These are phyloP conservation scores for Coemansia umbellata DNA, from an alignment of 192 early-diverging fungal genomes.

Conservation along the genomic window DNA sequence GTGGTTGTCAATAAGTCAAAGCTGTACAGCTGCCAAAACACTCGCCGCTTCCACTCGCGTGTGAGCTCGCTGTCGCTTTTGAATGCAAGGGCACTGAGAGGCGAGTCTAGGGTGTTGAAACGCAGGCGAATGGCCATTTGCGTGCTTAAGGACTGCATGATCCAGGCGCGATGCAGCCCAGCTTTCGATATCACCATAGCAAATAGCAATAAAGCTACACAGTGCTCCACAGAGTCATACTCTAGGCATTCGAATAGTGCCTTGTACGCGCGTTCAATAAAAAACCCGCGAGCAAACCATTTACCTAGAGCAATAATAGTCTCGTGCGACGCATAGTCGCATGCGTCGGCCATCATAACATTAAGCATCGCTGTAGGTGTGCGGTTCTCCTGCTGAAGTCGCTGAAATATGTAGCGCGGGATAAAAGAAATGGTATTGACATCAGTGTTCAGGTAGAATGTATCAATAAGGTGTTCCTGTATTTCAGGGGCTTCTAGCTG, in stretches of 20 bases:
- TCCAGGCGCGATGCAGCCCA: conserved; percentile 46
- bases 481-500: conserved; percentile 9
- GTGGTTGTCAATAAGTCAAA: conserved; percentile 35
- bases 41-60: conserved; percentile 48
- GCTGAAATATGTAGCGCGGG: conserved; percentile 31
- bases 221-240: conserved; percentile 48
- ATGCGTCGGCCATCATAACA: conserved; percentile 46
- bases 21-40: conserved; percentile 50
- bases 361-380: conserved; percentile 29
- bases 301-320: conserved; percentile 10
- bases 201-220: conserved; percentile 41
- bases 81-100: conserved; percentile 26
- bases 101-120: conserved; percentile 45
- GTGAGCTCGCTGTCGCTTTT: conserved; percentile 17
- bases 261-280: conserved; percentile 45
- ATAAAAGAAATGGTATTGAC: conserved; percentile 40
- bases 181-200: conserved; percentile 37
- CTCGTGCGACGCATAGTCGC: conserved; percentile 20
- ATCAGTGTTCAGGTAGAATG: conserved; percentile 39
- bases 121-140: conserved; percentile 50
- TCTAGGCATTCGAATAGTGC: conserved; percentile 41
- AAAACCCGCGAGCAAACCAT: conserved; percentile 17
- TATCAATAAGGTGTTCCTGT: conserved; percentile 29
- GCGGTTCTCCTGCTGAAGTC: conserved; percentile 17
- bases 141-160: conserved; percentile 46